phyloP scores from a whole-genome alignment of 805 yeast species.

The Kodamaea fukazawae region DNA sequence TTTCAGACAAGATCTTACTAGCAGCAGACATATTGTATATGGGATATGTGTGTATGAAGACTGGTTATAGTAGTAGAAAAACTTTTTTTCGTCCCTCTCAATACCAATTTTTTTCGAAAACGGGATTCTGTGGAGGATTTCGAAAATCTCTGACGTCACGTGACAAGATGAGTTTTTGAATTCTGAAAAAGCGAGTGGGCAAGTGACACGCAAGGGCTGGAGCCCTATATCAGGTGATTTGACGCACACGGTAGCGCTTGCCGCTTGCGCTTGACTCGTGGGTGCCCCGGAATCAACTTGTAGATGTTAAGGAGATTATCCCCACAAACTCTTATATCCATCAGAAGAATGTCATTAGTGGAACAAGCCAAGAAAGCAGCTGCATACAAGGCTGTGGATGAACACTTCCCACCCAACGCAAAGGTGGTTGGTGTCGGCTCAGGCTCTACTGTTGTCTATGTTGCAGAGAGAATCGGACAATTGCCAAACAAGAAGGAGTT shows the following conservation, averaged over 20 bases:
- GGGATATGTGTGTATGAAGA: conserved; percentile 11
- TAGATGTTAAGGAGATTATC: not conserved
- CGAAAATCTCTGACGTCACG: conserved; percentile 4
- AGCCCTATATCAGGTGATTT: conserved; percentile 4
- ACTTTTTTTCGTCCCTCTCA: conserved; percentile 5
- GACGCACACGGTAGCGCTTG: not conserved
- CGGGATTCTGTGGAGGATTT: conserved; percentile 8
- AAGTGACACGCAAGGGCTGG: conserved; percentile 1
- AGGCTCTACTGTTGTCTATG: conserved; percentile 96
- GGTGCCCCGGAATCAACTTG: not conserved
- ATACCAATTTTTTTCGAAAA: conserved; percentile 12
- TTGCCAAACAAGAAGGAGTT: conserved; percentile 50
- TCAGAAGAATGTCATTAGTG: conserved; percentile 29
- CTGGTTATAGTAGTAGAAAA: conserved; percentile 8
- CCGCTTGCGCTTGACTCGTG: not conserved
- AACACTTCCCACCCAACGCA: conserved; percentile 66
- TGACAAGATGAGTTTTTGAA: not conserved
- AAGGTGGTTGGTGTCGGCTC: conserved; percentile 91
- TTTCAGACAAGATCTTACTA: conserved; percentile 89
- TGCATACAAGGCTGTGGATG: conserved; percentile 91
- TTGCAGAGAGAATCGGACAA: conserved; percentile 90
- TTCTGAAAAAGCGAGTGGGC: not conserved
- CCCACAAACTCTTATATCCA: not conserved
- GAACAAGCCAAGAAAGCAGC: conserved; percentile 88
- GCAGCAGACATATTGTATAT: conserved; percentile 83